Evolutionary conservation across 2,329 filamentous ascomycete species (phyloP), one percentile per base, ranked within the genome.

Genomic region (Fusarium sororula): DNA sequence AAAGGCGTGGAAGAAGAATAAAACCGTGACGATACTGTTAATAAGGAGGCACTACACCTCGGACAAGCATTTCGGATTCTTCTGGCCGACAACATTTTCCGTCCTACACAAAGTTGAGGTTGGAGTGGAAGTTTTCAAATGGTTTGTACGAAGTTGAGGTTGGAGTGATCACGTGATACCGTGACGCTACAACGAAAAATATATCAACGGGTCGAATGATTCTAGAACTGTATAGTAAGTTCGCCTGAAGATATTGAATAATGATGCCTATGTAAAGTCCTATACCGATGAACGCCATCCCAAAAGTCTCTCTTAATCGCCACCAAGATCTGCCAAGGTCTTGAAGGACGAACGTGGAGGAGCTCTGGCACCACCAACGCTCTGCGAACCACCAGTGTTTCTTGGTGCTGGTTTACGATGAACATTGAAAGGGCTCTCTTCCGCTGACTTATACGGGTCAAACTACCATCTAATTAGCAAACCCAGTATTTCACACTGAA

Each of bases 371-470:
- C 75, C 75, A 53, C 73, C 74, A 54, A 47, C 66, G 24, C 69
- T 75, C 32, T 75, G 73, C 22, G 71, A 66, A 17, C 69, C 59
- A 18, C 78, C 76, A 7, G 78, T 74, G 44, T 74, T 79, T 17
- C 84, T 81, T 18, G 68, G 55, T 26, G 55, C 66, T 57, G 65
- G 65, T 39, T 63, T 56, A 56, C 82, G 86, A 59, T 87, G 84
- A 22, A 87, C 77, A 70, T 91, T 92, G 82, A 90, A 92, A 22
- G 82, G 82, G 26, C 90, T 91, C 51, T 84, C 85, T 80, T 91
- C 87, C 6, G 90, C 90, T 7, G 89, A 85, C 76, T 87, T 88
- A 80, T 90, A 91, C 1, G 89, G 87, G 77, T 92, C 90, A 62
- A 92, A 85, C 86, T 91, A 63, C 35, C 28, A 59, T 44, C 55